phyloP scores from a whole-genome alignment of 306 rosid genomes.

The Pachyrhizus erosus region DNA sequence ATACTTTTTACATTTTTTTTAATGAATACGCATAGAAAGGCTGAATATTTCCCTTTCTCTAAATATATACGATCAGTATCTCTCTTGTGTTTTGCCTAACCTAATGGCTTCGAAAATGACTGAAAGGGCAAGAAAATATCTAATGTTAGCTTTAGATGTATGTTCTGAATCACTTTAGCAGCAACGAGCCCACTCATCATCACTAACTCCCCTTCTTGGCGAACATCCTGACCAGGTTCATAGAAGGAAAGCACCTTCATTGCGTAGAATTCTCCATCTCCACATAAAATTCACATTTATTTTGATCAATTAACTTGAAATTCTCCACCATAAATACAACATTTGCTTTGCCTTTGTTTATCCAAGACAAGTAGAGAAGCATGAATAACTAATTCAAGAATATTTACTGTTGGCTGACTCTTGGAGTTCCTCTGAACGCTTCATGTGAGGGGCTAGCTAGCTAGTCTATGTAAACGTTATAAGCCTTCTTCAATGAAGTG shows the following conservation, averaged over 20 bases:
- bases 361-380: background rate
- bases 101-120: background rate
- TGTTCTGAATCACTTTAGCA: conserved; percentile 1
- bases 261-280: background rate
- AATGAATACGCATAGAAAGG: too few relatives aligned
- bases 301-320: background rate
- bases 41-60: background rate
- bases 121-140: background rate
- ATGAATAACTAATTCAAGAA: background rate
- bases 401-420: conserved; percentile 42
- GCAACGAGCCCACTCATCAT: background rate
- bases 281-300: conserved; percentile 9
- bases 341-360: background rate
- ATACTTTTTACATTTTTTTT: background rate
- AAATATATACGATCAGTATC: too few relatives aligned
- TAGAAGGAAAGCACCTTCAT: background rate
- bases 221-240: conserved; percentile 45
- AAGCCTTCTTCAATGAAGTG: conserved; percentile 44
- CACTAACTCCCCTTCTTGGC: background rate
- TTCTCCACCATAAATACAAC: conserved; percentile 21
- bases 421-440: conserved; percentile 56
- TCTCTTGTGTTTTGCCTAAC: background rate
- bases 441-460: conserved; percentile 21
- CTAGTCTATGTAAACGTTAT: background rate
- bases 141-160: background rate